Conservation (phyloP, 2,329 filamentous ascomycete species). For the Cytospora piceicola region DNA sequence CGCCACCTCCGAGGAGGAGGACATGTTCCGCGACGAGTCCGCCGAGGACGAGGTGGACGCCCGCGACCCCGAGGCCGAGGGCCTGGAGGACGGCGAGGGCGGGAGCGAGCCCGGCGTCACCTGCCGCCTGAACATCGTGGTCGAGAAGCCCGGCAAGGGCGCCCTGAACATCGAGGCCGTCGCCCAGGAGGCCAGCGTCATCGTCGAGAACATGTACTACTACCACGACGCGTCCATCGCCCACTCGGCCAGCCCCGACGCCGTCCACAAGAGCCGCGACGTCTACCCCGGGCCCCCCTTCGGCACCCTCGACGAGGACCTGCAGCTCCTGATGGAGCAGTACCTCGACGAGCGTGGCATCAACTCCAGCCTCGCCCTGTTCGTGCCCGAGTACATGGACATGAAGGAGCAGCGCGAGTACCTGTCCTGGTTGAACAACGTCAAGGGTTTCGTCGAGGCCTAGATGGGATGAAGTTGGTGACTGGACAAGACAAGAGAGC, state of each 20-base stretch:
- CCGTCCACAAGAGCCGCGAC: conserved; percentile 74
- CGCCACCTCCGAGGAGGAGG: conserved; percentile 64
- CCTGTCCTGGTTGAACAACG: conserved; percentile 81
- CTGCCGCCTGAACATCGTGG: conserved; percentile 79
- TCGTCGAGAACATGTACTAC: conserved; percentile 90
- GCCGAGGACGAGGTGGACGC: conserved; percentile 59
- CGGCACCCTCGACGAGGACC: conserved; percentile 91
- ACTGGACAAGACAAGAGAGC: neutral
- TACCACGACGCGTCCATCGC: conserved; percentile 79
- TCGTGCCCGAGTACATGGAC: conserved; percentile 95
- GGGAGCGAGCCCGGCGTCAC: conserved; percentile 68
- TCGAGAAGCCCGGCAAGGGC: conserved; percentile 86
- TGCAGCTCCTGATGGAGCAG: conserved; percentile 88
- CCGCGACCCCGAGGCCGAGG: conserved; percentile 59
- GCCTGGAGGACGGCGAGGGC: conserved; percentile 56
- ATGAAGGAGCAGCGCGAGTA: conserved; percentile 99
- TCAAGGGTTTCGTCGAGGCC: conserved; percentile 83
- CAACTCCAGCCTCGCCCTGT: conserved; percentile 82
- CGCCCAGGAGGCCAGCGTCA: conserved; percentile 82
- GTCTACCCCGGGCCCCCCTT: conserved; percentile 92
- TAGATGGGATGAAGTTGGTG: conserved; percentile 41
- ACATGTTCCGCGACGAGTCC: conserved; percentile 57
- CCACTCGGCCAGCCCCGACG: conserved; percentile 74
- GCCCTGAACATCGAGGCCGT: conserved; percentile 85
- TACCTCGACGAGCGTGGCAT: conserved; percentile 95